Evolutionary conservation across 106 monocot genomes (phyloP).

Genomic region (Allium cepa): DNA sequence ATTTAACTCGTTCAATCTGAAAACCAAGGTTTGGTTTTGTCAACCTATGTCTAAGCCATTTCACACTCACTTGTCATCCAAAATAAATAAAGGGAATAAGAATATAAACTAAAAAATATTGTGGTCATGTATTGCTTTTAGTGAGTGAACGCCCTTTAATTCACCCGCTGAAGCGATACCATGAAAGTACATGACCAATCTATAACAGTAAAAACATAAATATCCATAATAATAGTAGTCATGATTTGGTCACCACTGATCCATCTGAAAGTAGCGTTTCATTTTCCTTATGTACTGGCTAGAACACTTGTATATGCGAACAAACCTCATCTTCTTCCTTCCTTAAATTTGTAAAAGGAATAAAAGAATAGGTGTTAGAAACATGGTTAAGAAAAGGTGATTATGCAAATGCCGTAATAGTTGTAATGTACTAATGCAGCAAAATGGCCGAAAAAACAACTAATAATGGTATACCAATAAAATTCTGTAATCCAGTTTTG

Average conservation of each 20-base stretch:
- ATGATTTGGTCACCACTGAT: neutral
- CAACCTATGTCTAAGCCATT: neutral
- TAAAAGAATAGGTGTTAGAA: too few relatives aligned
- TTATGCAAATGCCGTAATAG: too few relatives aligned
- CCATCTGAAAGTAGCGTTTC: neutral
- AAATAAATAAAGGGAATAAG: neutral
- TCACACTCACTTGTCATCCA: neutral
- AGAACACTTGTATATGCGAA: neutral
- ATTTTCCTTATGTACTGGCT: neutral
- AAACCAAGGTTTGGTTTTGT: slow-evolving; percentile 1
- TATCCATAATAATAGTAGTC: neutral
- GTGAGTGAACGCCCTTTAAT: slow-evolving; percentile 62
- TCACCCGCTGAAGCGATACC: slow-evolving; percentile 83
- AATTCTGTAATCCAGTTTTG: too few relatives aligned
- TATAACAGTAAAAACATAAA: slow-evolving; percentile 40
- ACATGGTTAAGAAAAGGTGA: too few relatives aligned
- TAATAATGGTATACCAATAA: too few relatives aligned
- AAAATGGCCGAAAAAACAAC: too few relatives aligned
- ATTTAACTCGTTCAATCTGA: slow-evolving; percentile 70
- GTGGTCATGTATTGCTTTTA: slow-evolving; percentile 79
- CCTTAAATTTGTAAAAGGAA: too few relatives aligned
- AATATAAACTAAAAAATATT: slow-evolving; percentile 78
- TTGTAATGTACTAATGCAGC: too few relatives aligned
- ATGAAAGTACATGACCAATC: slow-evolving; percentile 98
- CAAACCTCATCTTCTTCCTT: too few relatives aligned